A percentile compares a stretch with the other conserved stretches of the same genome.
Evolutionary conservation across 176 grass and related monocot genomes (phyloP).

Genomic region (Chloris gayana): DNA sequence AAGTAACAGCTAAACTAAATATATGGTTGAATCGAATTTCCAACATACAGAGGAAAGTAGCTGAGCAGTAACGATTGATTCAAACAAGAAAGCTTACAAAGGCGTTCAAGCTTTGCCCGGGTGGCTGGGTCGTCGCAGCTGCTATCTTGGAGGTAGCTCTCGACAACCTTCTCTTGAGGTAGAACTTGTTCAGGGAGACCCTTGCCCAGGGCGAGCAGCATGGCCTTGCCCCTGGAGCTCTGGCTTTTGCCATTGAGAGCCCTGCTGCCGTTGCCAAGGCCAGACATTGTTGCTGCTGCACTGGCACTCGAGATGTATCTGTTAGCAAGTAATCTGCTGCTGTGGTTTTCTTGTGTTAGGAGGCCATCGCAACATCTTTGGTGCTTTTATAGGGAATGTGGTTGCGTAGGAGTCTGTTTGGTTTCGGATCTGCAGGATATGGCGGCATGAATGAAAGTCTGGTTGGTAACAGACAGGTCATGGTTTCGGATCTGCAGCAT

Average conservation of each 20-base stretch:
- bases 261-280: neutral
- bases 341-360: neutral
- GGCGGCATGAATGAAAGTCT: slow-evolving; percentile 35
- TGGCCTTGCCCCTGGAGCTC: slow-evolving; percentile 55
- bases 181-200: slow-evolving; percentile 81
- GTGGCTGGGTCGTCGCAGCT: slow-evolving; percentile 62
- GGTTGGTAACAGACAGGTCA: slow-evolving; percentile 57
- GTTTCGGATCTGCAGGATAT: slow-evolving; percentile 43
- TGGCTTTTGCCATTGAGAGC: slow-evolving; percentile 32
- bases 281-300: slow-evolving; percentile 36
- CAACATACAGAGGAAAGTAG: neutral
- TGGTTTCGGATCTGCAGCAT: slow-evolving; percentile 49
- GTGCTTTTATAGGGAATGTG: slow-evolving; percentile 50
- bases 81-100: slow-evolving; percentile 58
- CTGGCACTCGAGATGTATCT: neutral
- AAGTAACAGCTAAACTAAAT: neutral
- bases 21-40: neutral
- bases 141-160: slow-evolving; percentile 69
- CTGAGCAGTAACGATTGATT: neutral
- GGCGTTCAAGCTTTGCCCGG: slow-evolving; percentile 78
- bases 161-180: slow-evolving; percentile 78
- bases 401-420: slow-evolving; percentile 46
- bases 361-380: slow-evolving; percentile 7
- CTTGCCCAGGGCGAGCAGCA: slow-evolving; percentile 81
- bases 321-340: neutral